Evolutionary conservation across 345 rosid species (phyloP).

Genomic region (Eucalyptus urophylla): DNA sequence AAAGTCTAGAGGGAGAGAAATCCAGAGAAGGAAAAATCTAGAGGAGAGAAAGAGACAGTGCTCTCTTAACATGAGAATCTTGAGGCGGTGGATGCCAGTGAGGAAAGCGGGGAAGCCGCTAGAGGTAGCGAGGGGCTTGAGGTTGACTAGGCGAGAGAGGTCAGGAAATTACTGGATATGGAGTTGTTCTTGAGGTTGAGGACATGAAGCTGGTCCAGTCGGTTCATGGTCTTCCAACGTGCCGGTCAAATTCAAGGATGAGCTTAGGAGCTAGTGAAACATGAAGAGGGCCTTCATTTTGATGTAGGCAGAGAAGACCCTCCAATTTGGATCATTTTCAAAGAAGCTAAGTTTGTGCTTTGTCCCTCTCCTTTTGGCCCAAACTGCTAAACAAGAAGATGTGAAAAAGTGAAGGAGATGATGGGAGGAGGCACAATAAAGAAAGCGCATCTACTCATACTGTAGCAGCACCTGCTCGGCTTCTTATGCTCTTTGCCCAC

Average conservation of each 20-base stretch:
- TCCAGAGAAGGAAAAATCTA: too few species aligned
- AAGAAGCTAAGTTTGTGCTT: background rate
- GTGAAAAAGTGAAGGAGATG: background rate
- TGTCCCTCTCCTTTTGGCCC: background rate
- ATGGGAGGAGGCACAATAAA: background rate
- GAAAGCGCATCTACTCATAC: background rate
- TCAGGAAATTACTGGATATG: slow-evolving; percentile 55
- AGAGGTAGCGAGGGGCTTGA: slow-evolving; percentile 56
- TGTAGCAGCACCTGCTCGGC: background rate
- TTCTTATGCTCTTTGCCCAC: background rate
- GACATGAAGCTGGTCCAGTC: slow-evolving; percentile 67
- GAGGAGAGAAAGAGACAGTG: too few species aligned
- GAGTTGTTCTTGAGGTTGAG: slow-evolving; percentile 75
- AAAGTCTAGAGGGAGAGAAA: too few species aligned
- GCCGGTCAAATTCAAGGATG: slow-evolving; percentile 59
- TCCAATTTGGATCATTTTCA: background rate
- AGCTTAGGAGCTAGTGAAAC: slow-evolving; percentile 63
- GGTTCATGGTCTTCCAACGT: slow-evolving; percentile 34
- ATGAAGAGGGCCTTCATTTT: background rate
- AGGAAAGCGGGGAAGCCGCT: slow-evolving; percentile 46
- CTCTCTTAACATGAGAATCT: slow-evolving; percentile 8
- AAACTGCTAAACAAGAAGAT: background rate
- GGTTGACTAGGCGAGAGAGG: slow-evolving; percentile 53
- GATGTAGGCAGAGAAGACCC: background rate
- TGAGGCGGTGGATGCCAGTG: slow-evolving; percentile 47